Evolutionary conservation across 2,329 filamentous ascomycete species (phyloP), one percentile per base, ranked within the genome.

Genomic region (Cercospora citrullina): DNA sequence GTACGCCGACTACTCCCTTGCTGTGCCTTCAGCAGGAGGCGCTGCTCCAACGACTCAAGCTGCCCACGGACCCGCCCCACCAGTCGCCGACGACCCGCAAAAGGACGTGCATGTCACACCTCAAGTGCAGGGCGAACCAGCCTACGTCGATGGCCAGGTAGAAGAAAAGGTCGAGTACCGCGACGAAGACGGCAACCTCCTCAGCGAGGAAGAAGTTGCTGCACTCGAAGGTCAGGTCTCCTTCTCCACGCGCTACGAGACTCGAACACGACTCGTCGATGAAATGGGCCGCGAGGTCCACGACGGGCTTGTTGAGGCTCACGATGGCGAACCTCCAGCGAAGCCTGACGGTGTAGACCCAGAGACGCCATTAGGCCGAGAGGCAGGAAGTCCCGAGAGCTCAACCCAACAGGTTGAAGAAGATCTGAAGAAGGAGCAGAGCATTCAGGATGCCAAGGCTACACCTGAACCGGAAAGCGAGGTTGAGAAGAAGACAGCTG

Each of bases 161-260:
- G 91, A 96, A 80, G 91, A 97, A 81, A 90, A 90, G 73, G 84
- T 98, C 58, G 95, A 98, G 81, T 99, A 97, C 82, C 91, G 95
- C 64, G 95, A 98, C 79, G 92, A 97, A 80, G 86, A 96, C 74
- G 95, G 95, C 72, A 97, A 97, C 77, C 79, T 98, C 33, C 87
- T 99, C 33, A 84, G 94, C 76, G 88, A 91, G 64, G 91, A 93
- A 76, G 88, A 97, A 78, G 93, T 99, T 68, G 88, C 91, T 75
- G 87, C 87, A 21, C 87, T 99, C 33, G 87, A 94, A 79, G 95
- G 94, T 75, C 96, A 97, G 81, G 94, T 98, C 68, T 92, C 93
- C 75, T 97, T 99, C 82, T 90, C 96, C 82, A 98, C 95, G 12
- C 91, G 90, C 73, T 97, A 97, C 78, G 94, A 98, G 84, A 97